Evolutionary conservation across 1,284 basidiomycete genomes (phyloP).

Genomic region (Meira miltonrushii): DNA sequence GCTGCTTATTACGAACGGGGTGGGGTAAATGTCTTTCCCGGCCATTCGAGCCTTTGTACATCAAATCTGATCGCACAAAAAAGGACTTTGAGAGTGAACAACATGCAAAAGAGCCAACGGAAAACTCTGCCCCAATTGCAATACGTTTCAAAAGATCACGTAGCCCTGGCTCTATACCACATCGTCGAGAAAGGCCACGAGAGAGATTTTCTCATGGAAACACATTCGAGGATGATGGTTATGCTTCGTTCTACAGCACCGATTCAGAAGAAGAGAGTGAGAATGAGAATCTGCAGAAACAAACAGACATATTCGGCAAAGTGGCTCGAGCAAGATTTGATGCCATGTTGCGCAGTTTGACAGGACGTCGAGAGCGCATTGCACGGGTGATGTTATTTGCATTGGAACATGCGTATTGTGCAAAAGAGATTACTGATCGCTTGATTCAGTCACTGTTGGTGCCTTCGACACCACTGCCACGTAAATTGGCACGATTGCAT

Average conservation of each 20-base stretch:
- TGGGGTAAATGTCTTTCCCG: conserved; percentile 94
- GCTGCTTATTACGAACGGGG: conserved; percentile 72
- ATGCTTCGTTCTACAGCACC: conserved; percentile 68
- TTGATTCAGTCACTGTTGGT: conserved; percentile 55
- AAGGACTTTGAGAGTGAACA: background rate
- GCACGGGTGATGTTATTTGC: conserved; percentile 93
- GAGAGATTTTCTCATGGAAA: background rate
- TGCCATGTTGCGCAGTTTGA: conserved; percentile 78
- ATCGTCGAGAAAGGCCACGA: too few relatives aligned
- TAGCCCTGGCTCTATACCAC: too few relatives aligned
- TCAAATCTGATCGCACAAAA: background rate
- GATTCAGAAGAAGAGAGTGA: conserved; percentile 93
- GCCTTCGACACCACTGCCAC: conserved; percentile 82
- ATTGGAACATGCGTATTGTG: conserved; percentile 86
- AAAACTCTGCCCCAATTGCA: too few relatives aligned
- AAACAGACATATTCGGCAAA: conserved; percentile 60
- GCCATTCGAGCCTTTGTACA: conserved; percentile 43
- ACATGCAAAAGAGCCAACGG: too few relatives aligned
- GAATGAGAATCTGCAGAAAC: conserved; percentile 66
- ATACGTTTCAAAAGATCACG: too few relatives aligned
- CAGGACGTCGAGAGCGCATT: conserved; percentile 79
- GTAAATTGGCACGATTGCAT: conserved; percentile 89
- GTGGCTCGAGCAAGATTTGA: conserved; percentile 76
- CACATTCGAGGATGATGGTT: conserved; percentile 69
- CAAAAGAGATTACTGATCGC: conserved; percentile 58